Percentiles rank a stretch among this genome's conserved stretches.
These are phyloP conservation scores for Cryptosporidium ryanae DNA, from an alignment of 169 alveolate species.

Conservation along the genomic window DNA sequence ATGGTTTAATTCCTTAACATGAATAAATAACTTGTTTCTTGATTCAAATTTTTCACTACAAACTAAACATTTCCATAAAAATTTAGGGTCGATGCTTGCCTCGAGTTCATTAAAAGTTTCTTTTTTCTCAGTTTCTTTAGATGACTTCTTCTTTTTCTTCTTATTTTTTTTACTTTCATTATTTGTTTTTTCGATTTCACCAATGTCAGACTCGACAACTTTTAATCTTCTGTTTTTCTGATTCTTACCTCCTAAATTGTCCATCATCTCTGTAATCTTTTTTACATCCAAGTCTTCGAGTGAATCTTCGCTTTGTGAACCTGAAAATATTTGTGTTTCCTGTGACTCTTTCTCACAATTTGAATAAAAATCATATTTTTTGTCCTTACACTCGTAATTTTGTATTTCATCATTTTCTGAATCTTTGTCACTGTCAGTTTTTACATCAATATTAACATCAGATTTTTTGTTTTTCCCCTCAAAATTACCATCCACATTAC, in stretches of 20 bases:
- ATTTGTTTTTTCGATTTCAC: not conserved
- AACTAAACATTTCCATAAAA: conserved; percentile 60
- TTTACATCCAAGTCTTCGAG: conserved; percentile 16
- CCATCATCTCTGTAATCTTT: conserved; percentile 54
- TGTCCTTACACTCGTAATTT: conserved; percentile 13
- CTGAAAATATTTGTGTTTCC: not conserved
- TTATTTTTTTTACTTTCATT: conserved; percentile 7
- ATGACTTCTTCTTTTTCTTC: conserved; percentile 10
- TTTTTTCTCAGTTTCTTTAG: conserved; percentile 7
- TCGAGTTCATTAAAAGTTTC: not conserved
- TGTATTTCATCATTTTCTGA: not conserved
- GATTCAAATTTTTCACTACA: conserved; percentile 65
- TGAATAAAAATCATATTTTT: conserved; percentile 20
- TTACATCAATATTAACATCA: not conserved
- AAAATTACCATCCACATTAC: conserved; percentile 1
- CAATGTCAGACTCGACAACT: not conserved
- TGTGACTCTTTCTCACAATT: not conserved
- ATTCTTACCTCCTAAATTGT: conserved; percentile 7
- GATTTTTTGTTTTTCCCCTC: conserved; percentile 2
- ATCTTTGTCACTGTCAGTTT: not conserved
- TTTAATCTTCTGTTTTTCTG: not conserved
- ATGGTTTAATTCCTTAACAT: conserved; percentile 77
- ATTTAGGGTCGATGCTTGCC: not conserved
- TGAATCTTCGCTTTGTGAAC: not conserved
- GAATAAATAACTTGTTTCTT: conserved; percentile 78